Base-by-base conservation (phyloP, 805 yeast genomes). In the Metschnikowia cerradonensis region DNA sequence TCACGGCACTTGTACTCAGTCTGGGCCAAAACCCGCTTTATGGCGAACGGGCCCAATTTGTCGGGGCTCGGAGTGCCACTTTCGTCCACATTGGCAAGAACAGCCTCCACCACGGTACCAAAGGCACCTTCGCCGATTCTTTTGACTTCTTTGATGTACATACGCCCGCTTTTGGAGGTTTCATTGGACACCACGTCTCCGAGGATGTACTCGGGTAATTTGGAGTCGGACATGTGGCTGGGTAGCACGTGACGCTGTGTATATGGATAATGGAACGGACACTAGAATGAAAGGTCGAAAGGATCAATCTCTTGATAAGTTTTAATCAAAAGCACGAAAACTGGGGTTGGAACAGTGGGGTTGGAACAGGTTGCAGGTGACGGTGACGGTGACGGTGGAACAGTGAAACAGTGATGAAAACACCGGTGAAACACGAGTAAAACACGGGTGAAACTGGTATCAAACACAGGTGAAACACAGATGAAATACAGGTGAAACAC, bases 71-170 rank as follows among this genome's bases (percentile, higher is more conserved):
- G 53, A 31, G 35, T 22, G 8, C 57, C 52, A 41, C 46, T 52
- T 55, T 61, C 59, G 65, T 62, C 64, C 63, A 72, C 49, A 68
- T 64, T 60, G 50, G 65, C 65, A 44, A 74, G 70, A 55, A 81
- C 80, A 1, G 94, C 92, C 63, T 86, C 90, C 13, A 85, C 84
- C 8, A 88, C 95, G 2, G 89, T 86, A 36, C 95, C 95, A 62
- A 88, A 88, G 4, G 94, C 94, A 39, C 95, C 95, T 67, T 87
- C 89, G 10, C 95, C 95, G 47, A 88, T 85, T 60, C 82, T 81
- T 52, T 83, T 83, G 63, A 83, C 81, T 61, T 88, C 92, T 57
- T 77, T 80, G 20, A 88, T 79, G 34, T 81, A 70, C 92, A 87
- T 87, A 48, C 82, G 80, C 58, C 75, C 73, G 6, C 78, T 68